phyloP scores from a whole-genome alignment of 1,284 basidiomycete genomes.

The Cystobasidium sp. region DNA sequence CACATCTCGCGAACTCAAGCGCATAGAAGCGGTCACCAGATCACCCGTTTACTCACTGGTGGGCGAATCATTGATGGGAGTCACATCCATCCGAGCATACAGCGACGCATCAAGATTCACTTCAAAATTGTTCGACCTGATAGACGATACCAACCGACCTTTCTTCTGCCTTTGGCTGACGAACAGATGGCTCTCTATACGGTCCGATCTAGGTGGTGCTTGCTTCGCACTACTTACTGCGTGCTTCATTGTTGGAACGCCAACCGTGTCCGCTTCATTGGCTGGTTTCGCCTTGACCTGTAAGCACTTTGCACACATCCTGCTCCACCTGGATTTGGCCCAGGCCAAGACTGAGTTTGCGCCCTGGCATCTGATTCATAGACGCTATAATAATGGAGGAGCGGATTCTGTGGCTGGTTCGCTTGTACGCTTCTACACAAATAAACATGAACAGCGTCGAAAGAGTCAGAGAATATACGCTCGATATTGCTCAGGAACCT shows the following conservation, averaged over 20 bases:
- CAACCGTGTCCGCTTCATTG: constrained; percentile 57
- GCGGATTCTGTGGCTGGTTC: constrained; percentile 60
- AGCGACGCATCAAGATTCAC: constrained; percentile 61
- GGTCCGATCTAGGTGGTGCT: constrained; percentile 59
- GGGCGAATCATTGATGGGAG: constrained; percentile 58
- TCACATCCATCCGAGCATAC: constrained; percentile 62
- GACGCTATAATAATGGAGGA: constrained; percentile 33
- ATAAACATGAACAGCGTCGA: constrained; percentile 61
- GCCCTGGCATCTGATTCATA: background rate
- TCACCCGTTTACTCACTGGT: constrained; percentile 57
- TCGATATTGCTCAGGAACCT: constrained; percentile 58
- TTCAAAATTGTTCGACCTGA: constrained; percentile 57
- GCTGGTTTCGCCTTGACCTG: constrained; percentile 53
- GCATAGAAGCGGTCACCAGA: constrained; percentile 54
- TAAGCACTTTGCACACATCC: background rate
- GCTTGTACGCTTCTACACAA: constrained; percentile 60
- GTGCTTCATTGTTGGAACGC: constrained; percentile 58
- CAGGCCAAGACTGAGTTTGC: background rate
- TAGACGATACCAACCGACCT: constrained; percentile 60
- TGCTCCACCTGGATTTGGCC: background rate
- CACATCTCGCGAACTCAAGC: constrained; percentile 32
- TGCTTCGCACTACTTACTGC: constrained; percentile 60
- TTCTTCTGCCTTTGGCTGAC: constrained; percentile 51
- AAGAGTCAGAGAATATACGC: constrained; percentile 60
- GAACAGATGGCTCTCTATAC: constrained; percentile 56